Percentiles rank a stretch among this genome's conserved stretches.
These are phyloP conservation scores for Scutellaria baicalensis DNA, from an alignment of 257 asterid species.

Conservation along the genomic window DNA sequence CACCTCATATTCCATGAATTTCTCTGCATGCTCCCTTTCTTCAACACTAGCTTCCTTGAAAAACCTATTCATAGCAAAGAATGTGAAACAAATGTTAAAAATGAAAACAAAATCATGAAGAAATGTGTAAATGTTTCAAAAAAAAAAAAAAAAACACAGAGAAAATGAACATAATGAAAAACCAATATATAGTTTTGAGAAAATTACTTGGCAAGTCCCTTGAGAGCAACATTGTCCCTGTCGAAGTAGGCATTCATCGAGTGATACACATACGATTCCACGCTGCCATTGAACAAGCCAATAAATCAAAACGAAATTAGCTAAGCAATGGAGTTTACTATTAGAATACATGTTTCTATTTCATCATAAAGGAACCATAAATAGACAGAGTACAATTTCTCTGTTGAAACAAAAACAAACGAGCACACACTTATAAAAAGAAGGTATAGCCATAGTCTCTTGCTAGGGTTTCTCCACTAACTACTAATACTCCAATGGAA, in stretches of 20 bases:
- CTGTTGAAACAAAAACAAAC: neutral
- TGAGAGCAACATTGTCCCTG: conserved; percentile 60
- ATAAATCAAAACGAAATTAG: neutral
- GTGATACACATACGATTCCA: conserved; percentile 63
- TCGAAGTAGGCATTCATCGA: conserved; percentile 63
- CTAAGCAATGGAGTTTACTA: neutral
- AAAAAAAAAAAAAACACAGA: neutral
- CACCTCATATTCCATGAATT: conserved; percentile 62
- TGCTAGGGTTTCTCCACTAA: neutral
- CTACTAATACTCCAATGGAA: neutral
- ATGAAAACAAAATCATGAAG: too few relatives aligned
- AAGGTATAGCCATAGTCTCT: neutral
- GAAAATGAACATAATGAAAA: neutral
- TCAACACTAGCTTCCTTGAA: conserved; percentile 56
- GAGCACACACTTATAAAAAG: neutral
- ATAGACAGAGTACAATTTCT: neutral
- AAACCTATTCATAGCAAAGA: conserved; percentile 24
- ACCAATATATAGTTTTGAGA: neutral
- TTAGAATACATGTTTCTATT: neutral
- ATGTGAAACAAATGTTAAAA: neutral
- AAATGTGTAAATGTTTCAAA: too few relatives aligned
- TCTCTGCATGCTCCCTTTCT: conserved; percentile 62
- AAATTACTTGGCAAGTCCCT: conserved; percentile 53
- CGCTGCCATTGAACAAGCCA: conserved; percentile 29
- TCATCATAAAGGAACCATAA: neutral